Evolutionary conservation across 1,284 basidiomycete genomes (phyloP).

Genomic region (Rhodofomes roseus): DNA sequence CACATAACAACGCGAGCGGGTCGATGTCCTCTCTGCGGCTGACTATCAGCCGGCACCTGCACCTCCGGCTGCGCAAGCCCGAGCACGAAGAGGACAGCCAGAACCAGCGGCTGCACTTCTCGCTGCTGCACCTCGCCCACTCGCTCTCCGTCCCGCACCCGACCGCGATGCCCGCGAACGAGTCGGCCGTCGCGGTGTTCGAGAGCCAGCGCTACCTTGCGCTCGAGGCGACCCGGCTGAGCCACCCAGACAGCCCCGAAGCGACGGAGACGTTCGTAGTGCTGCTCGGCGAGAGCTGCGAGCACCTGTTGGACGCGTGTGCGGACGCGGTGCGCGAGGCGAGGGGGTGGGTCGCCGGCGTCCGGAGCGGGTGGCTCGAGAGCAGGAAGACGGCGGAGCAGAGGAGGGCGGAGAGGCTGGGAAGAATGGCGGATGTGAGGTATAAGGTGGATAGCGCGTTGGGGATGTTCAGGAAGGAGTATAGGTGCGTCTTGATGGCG

Average conservation of each 20-base stretch:
- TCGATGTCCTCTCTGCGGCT: constrained; percentile 14
- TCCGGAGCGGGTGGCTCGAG: constrained; percentile 39
- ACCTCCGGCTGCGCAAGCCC: constrained; percentile 12
- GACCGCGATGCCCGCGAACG: constrained; percentile 40
- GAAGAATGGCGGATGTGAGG: constrained; percentile 34
- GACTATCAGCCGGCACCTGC: constrained; percentile 20
- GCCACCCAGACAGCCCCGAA: constrained; percentile 49
- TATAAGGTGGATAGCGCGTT: constrained; percentile 38
- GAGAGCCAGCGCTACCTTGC: constrained; percentile 79
- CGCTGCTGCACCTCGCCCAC: constrained; percentile 26
- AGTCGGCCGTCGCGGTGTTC: constrained; percentile 77
- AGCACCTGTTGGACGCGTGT: constrained; percentile 52
- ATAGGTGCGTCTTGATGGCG: constrained; percentile 40
- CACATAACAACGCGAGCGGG: constrained; percentile 5
- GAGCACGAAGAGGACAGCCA: constrained; percentile 18
- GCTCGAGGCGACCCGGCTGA: constrained; percentile 57
- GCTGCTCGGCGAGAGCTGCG: constrained; percentile 55
- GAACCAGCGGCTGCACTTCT: constrained; percentile 25
- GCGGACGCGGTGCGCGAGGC: constrained; percentile 43
- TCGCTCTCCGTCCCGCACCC: constrained; percentile 16
- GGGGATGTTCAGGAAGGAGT: constrained; percentile 45
- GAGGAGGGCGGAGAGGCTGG: constrained; percentile 32
- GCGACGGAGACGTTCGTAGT: constrained; percentile 48
- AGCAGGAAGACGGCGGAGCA: constrained; percentile 30
- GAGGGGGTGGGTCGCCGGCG: constrained; percentile 49